These are phyloP conservation scores for Rhodotorula sp. DNA, from an alignment of 1,284 basidiomycete genomes.

Conservation along the genomic window DNA sequence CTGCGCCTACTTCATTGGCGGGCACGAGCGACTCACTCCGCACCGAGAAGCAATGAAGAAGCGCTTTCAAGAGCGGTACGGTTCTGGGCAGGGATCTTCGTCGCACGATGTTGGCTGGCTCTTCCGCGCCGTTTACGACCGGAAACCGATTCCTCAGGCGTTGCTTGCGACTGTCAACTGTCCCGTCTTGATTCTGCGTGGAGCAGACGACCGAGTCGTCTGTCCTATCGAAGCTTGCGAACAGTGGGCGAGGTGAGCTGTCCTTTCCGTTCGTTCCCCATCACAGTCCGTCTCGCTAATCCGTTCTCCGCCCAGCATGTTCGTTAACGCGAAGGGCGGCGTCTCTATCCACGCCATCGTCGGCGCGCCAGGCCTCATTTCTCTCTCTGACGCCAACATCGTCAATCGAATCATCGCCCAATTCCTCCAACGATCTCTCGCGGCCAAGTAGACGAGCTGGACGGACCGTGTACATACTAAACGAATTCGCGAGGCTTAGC, in stretches of 20 bases:
- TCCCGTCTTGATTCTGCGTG: conserved; percentile 20
- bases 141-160: conserved; percentile 12
- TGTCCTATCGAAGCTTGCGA: conserved; percentile 17
- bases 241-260: conserved; percentile 18
- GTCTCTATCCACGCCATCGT: conserved; percentile 5
- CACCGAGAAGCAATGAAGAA: conserved; percentile 1
- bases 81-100: neutral
- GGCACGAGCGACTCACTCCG: neutral
- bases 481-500: too few relatives aligned
- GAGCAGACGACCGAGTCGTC: conserved; percentile 20
- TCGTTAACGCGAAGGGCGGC: conserved; percentile 10
- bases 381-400: conserved; percentile 24
- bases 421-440: neutral
- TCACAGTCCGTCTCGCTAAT: too few relatives aligned
- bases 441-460: neutral
- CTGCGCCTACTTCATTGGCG: conserved; percentile 18
- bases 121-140: conserved; percentile 5
- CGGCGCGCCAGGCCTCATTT: conserved; percentile 18
- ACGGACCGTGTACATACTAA: too few relatives aligned
- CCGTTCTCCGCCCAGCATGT: neutral
- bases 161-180: conserved; percentile 4
- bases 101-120: conserved; percentile 5
- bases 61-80: too few relatives aligned
- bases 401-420: conserved; percentile 22
- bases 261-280: neutral